Conservation (phyloP, 192 early-diverging fungal genomes). For the Rhizoclosmatium globosum region DNA sequence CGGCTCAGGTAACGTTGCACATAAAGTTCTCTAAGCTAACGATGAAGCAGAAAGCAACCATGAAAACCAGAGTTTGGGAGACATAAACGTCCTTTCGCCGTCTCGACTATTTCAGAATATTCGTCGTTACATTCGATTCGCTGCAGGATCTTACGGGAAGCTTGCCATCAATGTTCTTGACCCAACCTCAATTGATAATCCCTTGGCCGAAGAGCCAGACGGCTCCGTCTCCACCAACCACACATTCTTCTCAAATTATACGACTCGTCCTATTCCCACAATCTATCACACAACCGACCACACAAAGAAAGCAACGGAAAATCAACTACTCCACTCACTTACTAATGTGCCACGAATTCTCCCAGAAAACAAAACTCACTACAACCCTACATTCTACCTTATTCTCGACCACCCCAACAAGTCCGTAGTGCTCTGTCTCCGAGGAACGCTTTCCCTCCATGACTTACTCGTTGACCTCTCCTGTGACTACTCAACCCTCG, state of each 20-base stretch:
- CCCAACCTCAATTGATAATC: conserved; percentile 19
- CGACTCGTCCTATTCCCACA: conserved; percentile 73
- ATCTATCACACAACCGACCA: conserved; percentile 76
- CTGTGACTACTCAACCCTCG: conserved; percentile 70
- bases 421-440: conserved; percentile 81
- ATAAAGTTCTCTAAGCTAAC: not conserved
- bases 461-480: conserved; percentile 91
- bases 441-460: conserved; percentile 86
- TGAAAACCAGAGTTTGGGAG: not conserved
- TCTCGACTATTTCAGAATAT: conserved; percentile 23
- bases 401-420: conserved; percentile 82
- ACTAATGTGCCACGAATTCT: conserved; percentile 13
- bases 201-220: conserved; percentile 12
- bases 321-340: not conserved
- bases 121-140: conserved; percentile 53
- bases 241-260: conserved; percentile 82
- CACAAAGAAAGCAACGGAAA: conserved; percentile 22
- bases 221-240: conserved; percentile 51
- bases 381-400: conserved; percentile 71
- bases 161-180: conserved; percentile 38
- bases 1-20: not conserved
- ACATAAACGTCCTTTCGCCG: not conserved
- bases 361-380: conserved; percentile 28
- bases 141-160: conserved; percentile 51
- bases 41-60: not conserved